These are phyloP conservation scores for Neurospora sp. DNA, from an alignment of 495 filamentous ascomycete species.

Conservation along the genomic window DNA sequence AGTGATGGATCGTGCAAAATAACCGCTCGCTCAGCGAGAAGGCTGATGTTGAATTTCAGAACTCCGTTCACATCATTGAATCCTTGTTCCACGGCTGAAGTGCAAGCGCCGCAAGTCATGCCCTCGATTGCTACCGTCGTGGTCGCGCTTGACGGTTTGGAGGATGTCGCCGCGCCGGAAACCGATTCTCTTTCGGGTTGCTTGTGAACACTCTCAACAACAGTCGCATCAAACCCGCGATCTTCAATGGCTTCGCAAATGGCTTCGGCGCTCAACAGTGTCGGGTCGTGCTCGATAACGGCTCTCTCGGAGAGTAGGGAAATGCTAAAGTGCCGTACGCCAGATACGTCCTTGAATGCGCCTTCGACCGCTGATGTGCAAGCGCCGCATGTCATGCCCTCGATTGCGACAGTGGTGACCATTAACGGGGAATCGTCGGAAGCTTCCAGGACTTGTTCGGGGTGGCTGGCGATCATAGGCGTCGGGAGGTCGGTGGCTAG, in stretches of 20 bases:
- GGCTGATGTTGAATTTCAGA: conserved; percentile 82
- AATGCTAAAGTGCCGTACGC: conserved; percentile 81
- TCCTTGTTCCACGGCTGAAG: conserved; percentile 75
- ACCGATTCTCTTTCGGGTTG: conserved; percentile 25
- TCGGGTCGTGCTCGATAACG: conserved; percentile 73
- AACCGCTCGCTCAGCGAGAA: conserved; percentile 86
- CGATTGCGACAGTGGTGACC: conserved; percentile 74
- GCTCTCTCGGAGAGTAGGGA: conserved; percentile 87
- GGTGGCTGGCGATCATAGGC: conserved; percentile 22
- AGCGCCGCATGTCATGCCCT: conserved; percentile 95
- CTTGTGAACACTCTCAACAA: conserved; percentile 47
- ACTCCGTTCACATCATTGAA: conserved; percentile 67
- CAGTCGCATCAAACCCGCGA: conserved; percentile 75
- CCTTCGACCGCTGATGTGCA: conserved; percentile 86
- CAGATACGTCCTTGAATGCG: conserved; percentile 67
- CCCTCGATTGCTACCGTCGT: conserved; percentile 89
- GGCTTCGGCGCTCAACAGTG: conserved; percentile 53
- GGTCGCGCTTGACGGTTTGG: conserved; percentile 35
- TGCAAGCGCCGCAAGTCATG: conserved; percentile 97
- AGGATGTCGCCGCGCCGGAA: conserved; percentile 3
- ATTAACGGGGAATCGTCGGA: conserved; percentile 25
- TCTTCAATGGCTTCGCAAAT: conserved; percentile 82
- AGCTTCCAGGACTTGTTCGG: background rate
- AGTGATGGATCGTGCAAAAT: conserved; percentile 67
- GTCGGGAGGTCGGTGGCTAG: conserved; percentile 64